Conservation (phyloP, 495 filamentous ascomycete genomes). For the Aspergillus egyptiacus region DNA sequence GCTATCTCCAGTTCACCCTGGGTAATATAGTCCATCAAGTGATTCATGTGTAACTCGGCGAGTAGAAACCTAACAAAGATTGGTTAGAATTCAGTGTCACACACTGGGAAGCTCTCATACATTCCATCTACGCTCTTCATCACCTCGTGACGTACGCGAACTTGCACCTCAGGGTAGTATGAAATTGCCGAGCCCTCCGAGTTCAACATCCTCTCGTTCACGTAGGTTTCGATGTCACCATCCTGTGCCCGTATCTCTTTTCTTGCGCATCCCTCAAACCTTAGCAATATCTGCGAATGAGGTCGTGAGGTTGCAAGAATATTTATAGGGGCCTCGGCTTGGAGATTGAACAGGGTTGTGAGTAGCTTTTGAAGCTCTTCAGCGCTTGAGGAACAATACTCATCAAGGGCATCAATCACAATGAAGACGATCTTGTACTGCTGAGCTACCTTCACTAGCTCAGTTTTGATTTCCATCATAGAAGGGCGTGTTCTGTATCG, state of each 20-base stretch:
- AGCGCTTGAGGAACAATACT: conserved; percentile 11
- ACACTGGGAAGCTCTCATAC: too few species aligned
- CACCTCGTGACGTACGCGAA: conserved; percentile 18
- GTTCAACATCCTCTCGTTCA: conserved; percentile 16
- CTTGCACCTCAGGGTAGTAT: too few species aligned
- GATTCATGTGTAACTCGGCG: conserved; percentile 44
- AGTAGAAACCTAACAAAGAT: conserved; percentile 49
- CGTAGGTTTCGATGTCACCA: conserved; percentile 26
- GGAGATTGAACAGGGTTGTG: conserved; percentile 12
- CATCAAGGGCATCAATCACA: conserved; percentile 41
- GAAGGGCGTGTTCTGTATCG: too few species aligned
- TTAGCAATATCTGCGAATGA: conserved; percentile 9
- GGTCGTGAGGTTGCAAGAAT: conserved; percentile 27
- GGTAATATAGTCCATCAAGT: conserved; percentile 18
- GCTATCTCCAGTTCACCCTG: not conserved
- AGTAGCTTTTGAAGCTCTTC: conserved; percentile 10
- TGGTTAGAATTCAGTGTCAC: too few species aligned
- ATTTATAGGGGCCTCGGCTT: not conserved
- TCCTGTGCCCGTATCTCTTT: conserved; percentile 24
- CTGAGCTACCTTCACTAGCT: too few species aligned
- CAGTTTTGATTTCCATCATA: too few species aligned
- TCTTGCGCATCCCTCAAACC: conserved; percentile 4
- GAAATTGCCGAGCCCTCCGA: too few species aligned
- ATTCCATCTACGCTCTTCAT: conserved; percentile 31
- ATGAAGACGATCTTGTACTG: conserved; percentile 27